Base-by-base conservation (phyloP, 2,329 filamentous ascomycete genomes). In the Cladobotryum mycophilum region DNA sequence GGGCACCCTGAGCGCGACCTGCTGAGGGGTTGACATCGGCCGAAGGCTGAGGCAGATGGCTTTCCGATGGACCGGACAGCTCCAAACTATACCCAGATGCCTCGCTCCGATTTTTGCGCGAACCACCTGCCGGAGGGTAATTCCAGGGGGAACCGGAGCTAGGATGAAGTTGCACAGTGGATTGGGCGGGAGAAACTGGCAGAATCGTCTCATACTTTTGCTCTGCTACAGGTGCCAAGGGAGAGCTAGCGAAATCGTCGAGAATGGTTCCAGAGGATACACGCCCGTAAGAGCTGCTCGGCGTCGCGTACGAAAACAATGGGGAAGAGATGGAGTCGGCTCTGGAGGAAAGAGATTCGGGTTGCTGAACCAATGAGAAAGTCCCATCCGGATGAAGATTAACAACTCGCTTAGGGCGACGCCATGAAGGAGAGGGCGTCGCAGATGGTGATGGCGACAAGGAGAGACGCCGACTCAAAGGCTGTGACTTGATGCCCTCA, bases 331-430 rank as follows among this genome's bases (percentile, higher is more conserved):
- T 54, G 15, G 65, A 67, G n/a, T 63, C 55, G 13, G 61, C 58
- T 51, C 59, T 57, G 9, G 64, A 67, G 5, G 61, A 64, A 12
- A 56, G 51, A 11, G 61, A 60, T 35, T 53, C 51, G n/a, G 61
- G 52, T 41, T 74, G 59, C 61, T 64, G 65, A 55, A 73, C 55
- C 50, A 82, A 64, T 14, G 78, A 79, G 58, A 83, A 82, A 4
- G 79, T 82, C 64, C 80, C 80, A 63, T 82, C 76, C 5, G 77
- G 63, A 57, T 81, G 71, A 25, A 82, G 66, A 48, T 71, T 72
- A 52, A 82, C 73, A 30, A 74, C 61, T 54, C 73, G 63, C 17
- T 55, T 61, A 9, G 48, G 42, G 36, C 65, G 65, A 42, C 62
- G 60, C 37, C 46, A 46, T 12, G 65, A 54, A 11, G 64, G 59